These are phyloP conservation scores for Pseudocercospora crystallina DNA, from an alignment of 2,329 filamentous ascomycete genomes.

Conservation along the genomic window DNA sequence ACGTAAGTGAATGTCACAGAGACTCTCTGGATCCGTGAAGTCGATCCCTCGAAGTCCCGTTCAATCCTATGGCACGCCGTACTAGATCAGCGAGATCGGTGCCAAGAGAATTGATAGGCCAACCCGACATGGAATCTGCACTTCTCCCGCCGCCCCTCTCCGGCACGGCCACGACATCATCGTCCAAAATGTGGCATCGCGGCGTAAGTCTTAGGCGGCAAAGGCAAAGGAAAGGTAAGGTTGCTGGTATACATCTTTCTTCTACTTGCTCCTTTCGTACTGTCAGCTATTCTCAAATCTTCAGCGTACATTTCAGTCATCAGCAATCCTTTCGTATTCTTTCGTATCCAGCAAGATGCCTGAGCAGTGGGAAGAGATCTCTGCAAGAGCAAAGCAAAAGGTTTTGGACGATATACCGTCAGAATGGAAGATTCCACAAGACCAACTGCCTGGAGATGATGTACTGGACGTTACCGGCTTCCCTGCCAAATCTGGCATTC, in stretches of 20 bases:
- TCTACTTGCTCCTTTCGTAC: no score
- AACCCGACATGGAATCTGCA: background rate
- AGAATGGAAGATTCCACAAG: constrained; percentile 57
- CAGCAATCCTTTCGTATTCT: background rate
- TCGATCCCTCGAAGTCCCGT: no score
- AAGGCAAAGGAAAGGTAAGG: no score
- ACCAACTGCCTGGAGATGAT: constrained; percentile 48
- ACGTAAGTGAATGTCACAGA: no score
- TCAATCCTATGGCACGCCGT: background rate
- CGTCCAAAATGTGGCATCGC: background rate
- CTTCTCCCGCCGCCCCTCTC: background rate
- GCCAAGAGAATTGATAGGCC: constrained; percentile 10
- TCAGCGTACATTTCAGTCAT: no score
- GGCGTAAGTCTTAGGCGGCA: no score
- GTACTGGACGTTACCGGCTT: constrained; percentile 58
- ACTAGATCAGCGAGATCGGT: background rate
- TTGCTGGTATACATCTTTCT: no score
- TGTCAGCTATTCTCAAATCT: no score
- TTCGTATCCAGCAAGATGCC: constrained; percentile 1
- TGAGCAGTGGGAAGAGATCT: constrained; percentile 45
- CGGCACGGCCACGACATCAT: constrained; percentile 4
- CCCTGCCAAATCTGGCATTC: constrained; percentile 59
- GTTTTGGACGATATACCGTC: constrained; percentile 54
- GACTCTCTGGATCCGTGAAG: no score
- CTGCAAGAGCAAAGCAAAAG: constrained; percentile 42